A percentile compares a stretch with the other conserved stretches of the same genome.
Evolutionary conservation across 768 basidiomycete genomes (phyloP).

Genomic region (Collybiopsis confluens): DNA sequence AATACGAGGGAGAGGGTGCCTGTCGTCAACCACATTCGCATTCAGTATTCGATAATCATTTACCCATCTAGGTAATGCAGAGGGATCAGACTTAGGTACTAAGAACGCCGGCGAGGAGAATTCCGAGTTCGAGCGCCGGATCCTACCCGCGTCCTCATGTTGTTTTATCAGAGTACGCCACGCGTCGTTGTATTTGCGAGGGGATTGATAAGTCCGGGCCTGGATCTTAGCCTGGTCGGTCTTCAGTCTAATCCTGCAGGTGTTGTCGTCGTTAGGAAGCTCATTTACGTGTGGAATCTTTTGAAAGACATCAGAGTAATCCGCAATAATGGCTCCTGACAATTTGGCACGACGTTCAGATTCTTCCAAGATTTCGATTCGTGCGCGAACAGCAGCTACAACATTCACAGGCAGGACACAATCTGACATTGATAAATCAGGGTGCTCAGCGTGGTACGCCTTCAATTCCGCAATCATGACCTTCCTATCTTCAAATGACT

Average conservation of each 20-base stretch:
- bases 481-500: background rate
- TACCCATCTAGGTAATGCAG: slow-evolving; percentile 17
- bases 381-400: background rate
- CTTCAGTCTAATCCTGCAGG: slow-evolving; percentile 16
- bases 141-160: slow-evolving; percentile 24
- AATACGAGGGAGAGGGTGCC: slow-evolving; percentile 20
- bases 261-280: slow-evolving; percentile 16
- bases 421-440: too few relatives aligned
- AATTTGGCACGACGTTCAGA: background rate
- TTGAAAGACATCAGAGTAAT: slow-evolving; percentile 17
- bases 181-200: slow-evolving; percentile 23
- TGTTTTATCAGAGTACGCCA: slow-evolving; percentile 26
- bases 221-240: slow-evolving; percentile 17
- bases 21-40: slow-evolving; percentile 17
- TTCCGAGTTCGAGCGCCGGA: slow-evolving; percentile 18
- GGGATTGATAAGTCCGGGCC: slow-evolving; percentile 17
- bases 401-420: background rate
- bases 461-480: background rate
- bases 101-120: slow-evolving; percentile 28
- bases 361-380: background rate
- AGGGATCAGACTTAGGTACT: slow-evolving; percentile 25
- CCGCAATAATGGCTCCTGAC: background rate
- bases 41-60: slow-evolving; percentile 25
- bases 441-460: background rate
- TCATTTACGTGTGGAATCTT: slow-evolving; percentile 17